Percentiles rank a stretch among this genome's conserved stretches.
Conservation (phyloP, 2,329 filamentous ascomycete genomes). For the Talaromyces sp. region DNA sequence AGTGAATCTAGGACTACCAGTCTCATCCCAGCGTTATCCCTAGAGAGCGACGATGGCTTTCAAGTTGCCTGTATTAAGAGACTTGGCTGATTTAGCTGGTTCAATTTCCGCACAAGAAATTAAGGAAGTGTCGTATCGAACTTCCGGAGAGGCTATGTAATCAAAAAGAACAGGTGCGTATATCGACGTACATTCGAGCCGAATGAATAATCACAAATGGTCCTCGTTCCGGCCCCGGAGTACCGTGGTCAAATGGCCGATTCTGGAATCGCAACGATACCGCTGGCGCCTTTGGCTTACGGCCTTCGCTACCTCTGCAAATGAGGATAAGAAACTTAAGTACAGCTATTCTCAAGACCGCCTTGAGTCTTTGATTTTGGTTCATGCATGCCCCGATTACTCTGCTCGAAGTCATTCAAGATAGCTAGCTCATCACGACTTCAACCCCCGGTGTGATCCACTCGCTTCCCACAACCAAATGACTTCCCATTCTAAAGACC, state of each 20-base stretch:
- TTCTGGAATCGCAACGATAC: not conserved
- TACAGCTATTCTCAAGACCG: not conserved
- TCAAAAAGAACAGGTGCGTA: not conserved
- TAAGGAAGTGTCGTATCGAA: not conserved
- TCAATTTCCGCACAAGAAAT: not conserved
- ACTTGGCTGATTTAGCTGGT: not conserved
- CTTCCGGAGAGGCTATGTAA: slow-evolving; percentile 1
- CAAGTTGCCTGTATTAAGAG: not conserved
- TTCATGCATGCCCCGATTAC: not conserved
- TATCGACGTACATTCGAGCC: not conserved
- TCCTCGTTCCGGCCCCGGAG: not conserved
- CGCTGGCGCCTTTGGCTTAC: not conserved
- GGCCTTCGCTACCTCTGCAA: not conserved
- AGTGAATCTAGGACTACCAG: not conserved
- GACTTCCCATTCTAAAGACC: not conserved
- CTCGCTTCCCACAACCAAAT: not conserved
- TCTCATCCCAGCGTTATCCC: not conserved
- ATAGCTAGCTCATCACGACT: not conserved
- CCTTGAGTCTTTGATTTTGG: not conserved
- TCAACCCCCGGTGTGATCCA: not conserved
- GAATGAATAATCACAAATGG: not conserved
- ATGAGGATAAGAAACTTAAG: not conserved
- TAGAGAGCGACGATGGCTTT: not conserved
- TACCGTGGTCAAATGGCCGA: not conserved
- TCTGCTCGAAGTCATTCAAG: slow-evolving; percentile 1